Base-by-base conservation (phyloP, 2,329 filamentous ascomycete genomes). In the Penicillium sp. region DNA sequence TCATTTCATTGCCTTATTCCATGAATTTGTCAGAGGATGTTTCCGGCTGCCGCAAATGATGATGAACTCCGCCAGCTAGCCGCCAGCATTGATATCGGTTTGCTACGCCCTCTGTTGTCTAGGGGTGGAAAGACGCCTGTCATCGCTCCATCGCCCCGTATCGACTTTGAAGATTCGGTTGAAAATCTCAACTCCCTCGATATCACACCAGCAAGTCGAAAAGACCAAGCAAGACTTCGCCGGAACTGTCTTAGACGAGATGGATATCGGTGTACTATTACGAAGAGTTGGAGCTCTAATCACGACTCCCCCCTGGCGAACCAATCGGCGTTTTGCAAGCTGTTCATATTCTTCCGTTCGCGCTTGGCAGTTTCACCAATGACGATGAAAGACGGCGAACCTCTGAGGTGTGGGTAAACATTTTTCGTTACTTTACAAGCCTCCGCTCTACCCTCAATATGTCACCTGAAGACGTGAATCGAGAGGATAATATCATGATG, bases 401-500 rank as follows among this genome's bases (percentile, higher is more conserved):
- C n/a, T 39, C 44, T 35, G 3, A 25, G 28, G 22, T 47, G 9
- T 47, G 36, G 36, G 22, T 12, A 4, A 47, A 35, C 3, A 28
- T 47, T 18, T 34, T 34, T 19, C 36, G 30, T 13, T 47, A 40
- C 36, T 47, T 47, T n/a, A n/a, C n/a, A n/a, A n/a, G n/a, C n/a
- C n/a, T n/a, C n/a, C n/a, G n/a, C n/a, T n/a, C 11, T 29, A 13
- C 13, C 29, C 34, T 2, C 22, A 28, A 47, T 30, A 18, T 47
- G 9, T 33, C 28, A 33, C 30, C 29, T 19, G 37, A 22, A 25
- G 36, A 41, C 22, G 29, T 47, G n/a, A 41, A 47, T 16, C 30
- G 14, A 27, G 45, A 28, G 6, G 4, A 30, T 8, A 47, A 41
- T 18, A 41, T 47, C 10, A 47, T 47, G 29, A 18, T 14, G 14